Evolutionary conservation across 2,329 filamentous ascomycete species (phyloP), one percentile per base, ranked within the genome.

Genomic region (Lachnellula arida): DNA sequence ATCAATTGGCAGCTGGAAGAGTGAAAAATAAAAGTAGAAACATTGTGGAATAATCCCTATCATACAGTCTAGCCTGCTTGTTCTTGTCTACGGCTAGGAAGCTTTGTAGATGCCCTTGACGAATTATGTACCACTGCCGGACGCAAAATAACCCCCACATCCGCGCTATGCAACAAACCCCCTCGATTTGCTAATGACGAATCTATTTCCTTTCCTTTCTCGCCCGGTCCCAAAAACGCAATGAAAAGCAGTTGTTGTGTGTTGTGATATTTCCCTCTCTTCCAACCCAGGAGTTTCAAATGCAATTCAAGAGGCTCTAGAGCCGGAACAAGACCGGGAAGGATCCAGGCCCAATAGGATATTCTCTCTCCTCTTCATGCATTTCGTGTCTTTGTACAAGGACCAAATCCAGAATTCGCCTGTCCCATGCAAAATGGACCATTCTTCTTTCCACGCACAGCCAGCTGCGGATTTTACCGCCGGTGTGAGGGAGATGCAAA

Each of bases 391-490:
- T 54, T 51, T 58, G 42, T 59, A 60, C 52, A 60, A 53, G 56
- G 60, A 58, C 52, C 58, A 61, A 62, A 48, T 40, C 50, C 28
- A 53, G 28, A 46, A 48, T 42, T 43, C 50, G 46, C 54, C 48
- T 19, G 40, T 57, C 22, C 51, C 49, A 61, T 63, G 58, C 61
- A 54, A 56, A 50, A 47, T 28, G 57, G 49, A 48, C 57, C 47
- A 23, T 60, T 23, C 23, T 32, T 14, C 19, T 50, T 25, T 61
- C 63, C 58, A 63, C 58, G 58, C 61, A 65, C 59, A 60, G 60
- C 58, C 62, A 61, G 60, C 60, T 61, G 60, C 58, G 49, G 59
- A 56, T 53, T 51, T 50, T 48, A 54, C 50, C 44, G 55, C 52
- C 39, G 48, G 53, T 53, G 53, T 55, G 54, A 48, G 55, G 54